Percentiles rank a stretch among this genome's conserved stretches.
phyloP scores from a whole-genome alignment of 768 basidiomycete species.

The Rhizopogon vinicolor region DNA sequence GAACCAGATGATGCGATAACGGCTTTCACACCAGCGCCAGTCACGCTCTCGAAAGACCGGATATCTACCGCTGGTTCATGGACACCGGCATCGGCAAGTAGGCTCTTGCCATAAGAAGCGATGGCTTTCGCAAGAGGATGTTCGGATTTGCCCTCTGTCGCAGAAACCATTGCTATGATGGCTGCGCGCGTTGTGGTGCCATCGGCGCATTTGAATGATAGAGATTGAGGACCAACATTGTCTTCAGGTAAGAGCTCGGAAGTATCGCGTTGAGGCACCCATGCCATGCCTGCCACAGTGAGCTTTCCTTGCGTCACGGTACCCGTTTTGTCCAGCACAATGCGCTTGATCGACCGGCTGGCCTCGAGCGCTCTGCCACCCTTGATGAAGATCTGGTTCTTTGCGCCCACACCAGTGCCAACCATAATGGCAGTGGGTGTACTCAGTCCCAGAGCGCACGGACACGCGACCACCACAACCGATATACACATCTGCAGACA shows the following conservation, averaged over 20 bases:
- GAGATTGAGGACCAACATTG: slow-evolving; percentile 6
- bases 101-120: slow-evolving; percentile 71
- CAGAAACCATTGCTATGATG: slow-evolving; percentile 77
- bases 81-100: slow-evolving; percentile 38
- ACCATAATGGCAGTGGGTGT: slow-evolving; percentile 99
- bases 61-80: slow-evolving; percentile 51
- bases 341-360: slow-evolving; percentile 72
- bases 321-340: slow-evolving; percentile 96
- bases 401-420: slow-evolving; percentile 93
- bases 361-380: slow-evolving; percentile 94
- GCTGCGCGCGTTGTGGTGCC: slow-evolving; percentile 54
- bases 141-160: slow-evolving; percentile 88
- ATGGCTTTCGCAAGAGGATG: slow-evolving; percentile 96
- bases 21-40: slow-evolving; percentile 86
- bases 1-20: slow-evolving; percentile 48
- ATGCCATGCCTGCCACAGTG: slow-evolving; percentile 68
- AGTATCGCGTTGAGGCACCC: slow-evolving; percentile 49
- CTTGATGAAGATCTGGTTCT: slow-evolving; percentile 98
- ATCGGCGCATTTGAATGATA: slow-evolving; percentile 43
- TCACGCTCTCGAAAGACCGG: slow-evolving; percentile 78
- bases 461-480: slow-evolving; percentile 97
- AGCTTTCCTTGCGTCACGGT: slow-evolving; percentile 96
- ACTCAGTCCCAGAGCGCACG: slow-evolving; percentile 92
- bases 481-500: slow-evolving; percentile 97
- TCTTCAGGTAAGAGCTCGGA: slow-evolving; percentile 18